Evolutionary conservation across 306 rosid genomes (phyloP).

Genomic region (Sechiopsis laciniata): DNA sequence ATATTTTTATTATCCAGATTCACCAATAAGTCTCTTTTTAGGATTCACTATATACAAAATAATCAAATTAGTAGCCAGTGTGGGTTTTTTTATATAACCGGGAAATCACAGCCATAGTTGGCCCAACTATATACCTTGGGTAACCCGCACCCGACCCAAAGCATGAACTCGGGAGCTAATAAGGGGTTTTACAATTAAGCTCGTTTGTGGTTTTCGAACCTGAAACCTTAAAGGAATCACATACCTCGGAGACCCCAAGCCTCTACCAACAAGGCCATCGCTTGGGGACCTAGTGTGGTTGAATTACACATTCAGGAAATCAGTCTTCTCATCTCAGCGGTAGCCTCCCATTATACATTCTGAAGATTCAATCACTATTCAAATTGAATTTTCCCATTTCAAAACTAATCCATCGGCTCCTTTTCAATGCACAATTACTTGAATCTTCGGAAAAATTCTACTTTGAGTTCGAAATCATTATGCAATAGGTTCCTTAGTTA

Average conservation of each 20-base stretch:
- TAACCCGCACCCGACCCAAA: too few relatives aligned
- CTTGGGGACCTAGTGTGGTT: not conserved
- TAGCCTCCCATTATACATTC: not conserved
- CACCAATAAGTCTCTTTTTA: not conserved
- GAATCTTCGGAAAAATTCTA: not conserved
- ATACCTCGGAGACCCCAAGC: too few relatives aligned
- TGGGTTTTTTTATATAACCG: too few relatives aligned
- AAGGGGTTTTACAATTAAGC: too few relatives aligned
- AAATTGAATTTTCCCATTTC: not conserved
- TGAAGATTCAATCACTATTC: not conserved
- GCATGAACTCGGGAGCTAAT: too few relatives aligned
- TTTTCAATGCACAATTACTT: not conserved
- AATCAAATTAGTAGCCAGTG: not conserved
- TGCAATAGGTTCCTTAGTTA: not conserved
- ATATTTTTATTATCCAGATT: not conserved
- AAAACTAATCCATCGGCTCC: not conserved
- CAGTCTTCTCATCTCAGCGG: not conserved
- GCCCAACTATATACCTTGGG: too few relatives aligned
- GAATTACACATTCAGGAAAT: not conserved
- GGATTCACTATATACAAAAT: not conserved
- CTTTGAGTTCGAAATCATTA: not conserved
- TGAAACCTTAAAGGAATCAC: too few relatives aligned
- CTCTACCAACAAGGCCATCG: too few relatives aligned
- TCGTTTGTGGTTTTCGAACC: too few relatives aligned
- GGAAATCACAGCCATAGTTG: too few relatives aligned